Conservation (phyloP, 2,329 filamentous ascomycete genomes). For the Penicillium corylophilum region DNA sequence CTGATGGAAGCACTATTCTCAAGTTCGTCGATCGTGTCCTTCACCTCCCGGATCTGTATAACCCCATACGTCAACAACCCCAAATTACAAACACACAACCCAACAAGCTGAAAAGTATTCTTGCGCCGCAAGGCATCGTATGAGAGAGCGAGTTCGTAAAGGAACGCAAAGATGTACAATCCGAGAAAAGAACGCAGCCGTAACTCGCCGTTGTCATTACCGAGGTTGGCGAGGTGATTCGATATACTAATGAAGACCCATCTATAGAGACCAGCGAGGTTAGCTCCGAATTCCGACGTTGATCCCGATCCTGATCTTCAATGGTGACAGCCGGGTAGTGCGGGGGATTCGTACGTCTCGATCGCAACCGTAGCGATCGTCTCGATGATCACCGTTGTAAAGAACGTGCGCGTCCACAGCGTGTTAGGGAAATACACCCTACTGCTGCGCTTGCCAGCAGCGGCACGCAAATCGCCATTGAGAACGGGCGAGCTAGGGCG, state of each 20-base stretch:
- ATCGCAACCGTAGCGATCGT: conserved; percentile 20
- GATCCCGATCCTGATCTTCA: no score
- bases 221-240: conserved; percentile 11
- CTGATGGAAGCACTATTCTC: background rate
- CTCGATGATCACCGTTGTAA: conserved; percentile 14
- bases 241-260: conserved; percentile 20
- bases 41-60: conserved; percentile 18
- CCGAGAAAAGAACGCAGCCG: conserved; percentile 23
- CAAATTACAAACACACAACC: conserved; percentile 20
- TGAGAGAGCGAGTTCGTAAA: conserved; percentile 20
- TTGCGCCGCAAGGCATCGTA: conserved; percentile 21
- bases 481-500: background rate
- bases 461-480: background rate
- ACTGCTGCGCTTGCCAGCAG: background rate
- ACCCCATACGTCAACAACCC: conserved; percentile 18
- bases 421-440: conserved; percentile 18
- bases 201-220: conserved; percentile 2
- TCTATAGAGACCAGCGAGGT: background rate
- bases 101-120: conserved; percentile 21
- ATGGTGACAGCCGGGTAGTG: background rate
- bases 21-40: conserved; percentile 7
- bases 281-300: background rate
- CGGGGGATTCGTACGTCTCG: conserved; percentile 15
- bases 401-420: conserved; percentile 19
- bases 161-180: conserved; percentile 20